Base-by-base conservation (phyloP, 257 asterid species). In the Rubia yunnanensis region DNA sequence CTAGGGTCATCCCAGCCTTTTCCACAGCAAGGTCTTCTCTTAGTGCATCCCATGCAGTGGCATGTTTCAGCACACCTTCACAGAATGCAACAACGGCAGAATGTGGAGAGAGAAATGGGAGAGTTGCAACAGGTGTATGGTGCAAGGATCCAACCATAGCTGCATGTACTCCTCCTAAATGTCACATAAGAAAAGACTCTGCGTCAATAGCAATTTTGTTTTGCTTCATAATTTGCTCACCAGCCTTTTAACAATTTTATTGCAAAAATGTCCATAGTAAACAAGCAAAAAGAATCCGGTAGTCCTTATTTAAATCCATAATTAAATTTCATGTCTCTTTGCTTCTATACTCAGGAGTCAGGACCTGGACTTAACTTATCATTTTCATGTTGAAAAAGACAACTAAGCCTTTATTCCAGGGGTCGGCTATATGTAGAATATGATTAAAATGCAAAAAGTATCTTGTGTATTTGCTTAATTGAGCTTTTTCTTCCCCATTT, bases 91-190 rank as follows among this genome's bases (percentile, higher is more conserved):
- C 98, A n/a, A 78, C 95, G 9, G 96, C 98, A 34, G 96, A 92
- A 81, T 86, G 97, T 53, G 99, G 99, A 63, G 97, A 92, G 48
- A 92, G 96, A 78, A 89, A 92, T 7, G 99, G 98, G 67, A 89
- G 84, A 11, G 94, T 87, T 58, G 99, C 99, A 69, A 92, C 81
- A 36, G 96, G 96, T 14, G 92, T 84, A 17, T 95, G 97, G 77
- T 92, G 89, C 79, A 92, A 80, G 15, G 99, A 82, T 60, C 99
- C 99, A 67, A 92, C 97, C 99, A 92, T 89, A 44, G 99, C 96
- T 44, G 99, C 99, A 81, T 89, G 97, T 58, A 92, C 99, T 73
- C 99, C 97, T 4, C 99, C 99, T 92, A 71, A n/a, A 74, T 63
- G 59, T 68, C 72, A 66, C 50, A 55, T 20, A 65, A 67, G 27